A percentile compares a stretch with the other conserved stretches of the same genome.
Evolutionary conservation across 352 stramenopile genomes (phyloP).

Genomic region (Plasmopara muralis): DNA sequence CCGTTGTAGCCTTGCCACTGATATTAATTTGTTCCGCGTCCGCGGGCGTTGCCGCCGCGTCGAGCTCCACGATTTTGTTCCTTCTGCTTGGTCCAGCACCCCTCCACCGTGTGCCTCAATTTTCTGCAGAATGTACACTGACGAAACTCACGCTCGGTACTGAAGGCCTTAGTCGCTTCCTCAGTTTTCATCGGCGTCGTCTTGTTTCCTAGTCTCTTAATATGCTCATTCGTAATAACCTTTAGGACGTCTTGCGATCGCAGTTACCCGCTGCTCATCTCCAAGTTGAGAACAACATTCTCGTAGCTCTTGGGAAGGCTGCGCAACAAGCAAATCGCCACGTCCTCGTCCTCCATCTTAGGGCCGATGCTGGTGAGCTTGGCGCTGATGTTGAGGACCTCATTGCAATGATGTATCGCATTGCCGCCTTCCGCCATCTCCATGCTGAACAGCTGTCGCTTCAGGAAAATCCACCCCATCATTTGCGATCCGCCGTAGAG

Average conservation of each 20-base stretch:
- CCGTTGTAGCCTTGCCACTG: background rate
- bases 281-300: too few relatives aligned
- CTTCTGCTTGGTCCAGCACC: conserved; percentile 23
- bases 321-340: background rate
- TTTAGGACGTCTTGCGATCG: too few relatives aligned
- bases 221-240: too few relatives aligned
- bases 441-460: background rate
- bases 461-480: background rate
- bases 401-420: too few relatives aligned
- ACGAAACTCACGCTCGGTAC: conserved; percentile 3
- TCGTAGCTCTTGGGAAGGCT: background rate
- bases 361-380: background rate
- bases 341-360: background rate
- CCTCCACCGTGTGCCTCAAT: background rate
- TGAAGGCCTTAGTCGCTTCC: background rate
- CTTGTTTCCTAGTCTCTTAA: background rate
- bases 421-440: too few relatives aligned
- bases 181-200: background rate
- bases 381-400: too few relatives aligned
- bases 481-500: background rate
- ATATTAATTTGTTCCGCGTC: conserved; percentile 1
- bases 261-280: too few relatives aligned
- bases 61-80: conserved; percentile 5
- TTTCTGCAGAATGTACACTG: too few relatives aligned
- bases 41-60: background rate